A percentile compares a stretch with the other conserved stretches of the same genome.
phyloP scores from a whole-genome alignment of 805 yeast genomes.

The Ogataea salicorniae region DNA sequence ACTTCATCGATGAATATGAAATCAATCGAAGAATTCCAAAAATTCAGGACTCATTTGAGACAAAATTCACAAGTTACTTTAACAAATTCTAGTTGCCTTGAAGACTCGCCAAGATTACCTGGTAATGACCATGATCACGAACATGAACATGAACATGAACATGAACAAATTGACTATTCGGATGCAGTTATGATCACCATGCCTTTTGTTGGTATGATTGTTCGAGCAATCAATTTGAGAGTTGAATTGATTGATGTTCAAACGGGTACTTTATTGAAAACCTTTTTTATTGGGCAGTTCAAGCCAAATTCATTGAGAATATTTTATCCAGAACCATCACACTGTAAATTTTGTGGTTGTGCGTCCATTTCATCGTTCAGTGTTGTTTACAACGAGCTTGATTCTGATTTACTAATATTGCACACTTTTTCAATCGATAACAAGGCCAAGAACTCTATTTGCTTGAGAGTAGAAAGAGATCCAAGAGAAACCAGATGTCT shows the following conservation, averaged over 20 bases:
- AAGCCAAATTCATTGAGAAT: conserved; percentile 58
- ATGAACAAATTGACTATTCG: conserved; percentile 11
- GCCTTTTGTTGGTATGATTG: conserved; percentile 70
- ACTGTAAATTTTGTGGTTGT: conserved; percentile 89
- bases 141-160: not conserved
- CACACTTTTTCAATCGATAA: conserved; percentile 73
- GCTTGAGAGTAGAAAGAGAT: conserved; percentile 88
- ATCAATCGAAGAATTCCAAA: conserved; percentile 14
- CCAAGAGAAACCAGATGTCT: conserved; percentile 86
- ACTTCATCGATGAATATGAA: conserved; percentile 19
- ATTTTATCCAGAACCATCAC: conserved; percentile 80
- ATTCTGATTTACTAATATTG: conserved; percentile 52
- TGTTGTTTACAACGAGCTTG: conserved; percentile 61
- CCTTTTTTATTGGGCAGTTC: conserved; percentile 57
- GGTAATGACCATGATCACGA: not conserved
- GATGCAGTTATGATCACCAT: conserved; percentile 43
- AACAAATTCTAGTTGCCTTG: conserved; percentile 2
- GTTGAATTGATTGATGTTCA: conserved; percentile 75
- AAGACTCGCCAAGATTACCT: too few species aligned
- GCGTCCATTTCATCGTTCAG: conserved; percentile 72
- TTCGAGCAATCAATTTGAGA: conserved; percentile 47
- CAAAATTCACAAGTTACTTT: conserved; percentile 9
- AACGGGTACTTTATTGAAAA: conserved; percentile 65
- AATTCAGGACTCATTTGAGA: conserved; percentile 8
- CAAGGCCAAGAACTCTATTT: conserved; percentile 71